Percentiles rank a stretch among this genome's conserved stretches.
Conservation (phyloP, 352 stramenopile species). For the Pythium insidiosum region DNA sequence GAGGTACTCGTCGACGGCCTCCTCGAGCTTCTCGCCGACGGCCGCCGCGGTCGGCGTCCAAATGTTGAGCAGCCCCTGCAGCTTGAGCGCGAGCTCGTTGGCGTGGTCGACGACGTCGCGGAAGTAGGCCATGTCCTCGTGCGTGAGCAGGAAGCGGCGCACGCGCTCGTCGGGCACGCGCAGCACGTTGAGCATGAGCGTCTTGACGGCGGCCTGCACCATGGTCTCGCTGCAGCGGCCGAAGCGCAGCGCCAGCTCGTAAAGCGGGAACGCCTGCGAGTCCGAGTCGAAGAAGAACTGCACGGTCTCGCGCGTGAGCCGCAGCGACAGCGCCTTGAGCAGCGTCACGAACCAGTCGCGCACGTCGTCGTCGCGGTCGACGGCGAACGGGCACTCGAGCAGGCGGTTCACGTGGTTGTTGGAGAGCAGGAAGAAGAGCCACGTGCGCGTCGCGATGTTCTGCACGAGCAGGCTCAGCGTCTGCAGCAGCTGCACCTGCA, state of each 20-base stretch:
- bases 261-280: slow-evolving; percentile 52
- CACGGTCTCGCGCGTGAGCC: slow-evolving; percentile 83
- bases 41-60: slow-evolving; percentile 24
- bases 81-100: slow-evolving; percentile 65
- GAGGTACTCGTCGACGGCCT: slow-evolving; percentile 74
- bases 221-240: slow-evolving; percentile 70
- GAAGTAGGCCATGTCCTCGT: slow-evolving; percentile 75
- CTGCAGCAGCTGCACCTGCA: slow-evolving; percentile 91
- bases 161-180: slow-evolving; percentile 71
- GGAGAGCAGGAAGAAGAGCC: slow-evolving; percentile 92
- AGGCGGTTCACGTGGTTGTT: slow-evolving; percentile 95
- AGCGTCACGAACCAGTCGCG: slow-evolving; percentile 86
- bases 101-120: slow-evolving; percentile 67
- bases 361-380: slow-evolving; percentile 73
- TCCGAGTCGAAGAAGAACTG: slow-evolving; percentile 84
- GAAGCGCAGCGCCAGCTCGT: slow-evolving; percentile 64
- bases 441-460: slow-evolving; percentile 84
- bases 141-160: slow-evolving; percentile 61
- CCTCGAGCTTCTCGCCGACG: slow-evolving; percentile 67
- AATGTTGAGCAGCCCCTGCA: slow-evolving; percentile 67
- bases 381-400: slow-evolving; percentile 70
- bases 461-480: slow-evolving; percentile 90
- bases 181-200: slow-evolving; percentile 80
- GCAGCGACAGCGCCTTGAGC: slow-evolving; percentile 79
- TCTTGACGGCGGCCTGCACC: slow-evolving; percentile 84